Evolutionary conservation across 441 rosid species (phyloP).

Genomic region (Adansonia rubrostipa): DNA sequence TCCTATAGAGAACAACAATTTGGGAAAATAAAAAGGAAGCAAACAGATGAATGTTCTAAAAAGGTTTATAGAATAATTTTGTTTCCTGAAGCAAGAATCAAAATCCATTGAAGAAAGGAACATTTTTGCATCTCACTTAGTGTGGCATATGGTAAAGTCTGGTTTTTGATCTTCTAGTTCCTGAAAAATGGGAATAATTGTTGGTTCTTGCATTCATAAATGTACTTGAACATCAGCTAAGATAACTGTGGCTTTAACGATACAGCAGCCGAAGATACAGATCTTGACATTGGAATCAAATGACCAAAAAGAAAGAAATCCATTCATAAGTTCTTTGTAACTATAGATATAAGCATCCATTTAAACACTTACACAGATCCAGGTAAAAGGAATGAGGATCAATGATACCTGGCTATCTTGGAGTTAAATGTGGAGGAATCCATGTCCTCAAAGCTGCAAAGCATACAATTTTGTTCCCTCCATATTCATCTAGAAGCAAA

Average conservation of each 20-base stretch:
- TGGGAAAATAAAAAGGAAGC: neutral
- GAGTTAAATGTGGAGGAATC: neutral
- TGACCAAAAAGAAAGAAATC: slow-evolving; percentile 24
- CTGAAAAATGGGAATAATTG: neutral
- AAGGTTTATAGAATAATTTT: neutral
- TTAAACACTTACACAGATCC: slow-evolving; percentile 14
- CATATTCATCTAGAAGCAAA: neutral
- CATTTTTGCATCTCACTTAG: neutral
- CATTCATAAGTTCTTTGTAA: slow-evolving; percentile 6
- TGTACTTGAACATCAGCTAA: neutral
- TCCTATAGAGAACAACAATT: neutral
- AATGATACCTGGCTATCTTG: neutral
- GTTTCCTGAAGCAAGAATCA: neutral
- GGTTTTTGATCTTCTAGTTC: neutral
- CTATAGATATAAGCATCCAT: neutral
- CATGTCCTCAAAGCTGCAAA: neutral
- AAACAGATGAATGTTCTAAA: slow-evolving; percentile 7
- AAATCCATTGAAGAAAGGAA: neutral
- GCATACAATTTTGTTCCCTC: slow-evolving; percentile 3
- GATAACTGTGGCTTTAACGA: neutral
- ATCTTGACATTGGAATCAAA: neutral
- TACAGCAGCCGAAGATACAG: neutral
- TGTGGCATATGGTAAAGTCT: neutral
- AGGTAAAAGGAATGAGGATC: neutral
- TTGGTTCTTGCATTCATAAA: neutral